A percentile compares a stretch with the other conserved stretches of the same genome.
These are phyloP conservation scores for Exophiala oligosperma DNA, from an alignment of 2,329 filamentous ascomycete genomes.

Conservation along the genomic window DNA sequence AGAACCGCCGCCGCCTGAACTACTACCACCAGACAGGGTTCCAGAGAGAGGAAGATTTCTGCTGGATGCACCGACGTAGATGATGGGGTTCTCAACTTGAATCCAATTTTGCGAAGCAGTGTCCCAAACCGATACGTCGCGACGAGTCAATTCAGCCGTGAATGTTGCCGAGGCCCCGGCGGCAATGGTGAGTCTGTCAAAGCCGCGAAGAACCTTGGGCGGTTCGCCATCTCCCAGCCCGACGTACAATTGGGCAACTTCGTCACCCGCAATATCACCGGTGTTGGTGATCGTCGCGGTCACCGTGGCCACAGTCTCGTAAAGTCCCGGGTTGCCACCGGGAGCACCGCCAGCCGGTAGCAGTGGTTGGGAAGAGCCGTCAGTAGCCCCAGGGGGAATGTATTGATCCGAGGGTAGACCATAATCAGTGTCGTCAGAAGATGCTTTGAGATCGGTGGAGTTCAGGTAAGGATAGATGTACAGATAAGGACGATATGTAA, in stretches of 20 bases:
- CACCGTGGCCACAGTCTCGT: conserved; percentile 51
- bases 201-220: conserved; percentile 68
- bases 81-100: conserved; percentile 53
- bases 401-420: conserved; percentile 51
- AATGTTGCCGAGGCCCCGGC: conserved; percentile 70
- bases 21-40: conserved; percentile 32
- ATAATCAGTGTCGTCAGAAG: conserved; percentile 56
- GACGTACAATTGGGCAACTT: conserved; percentile 66
- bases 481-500: conserved; percentile 44
- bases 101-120: conserved; percentile 79
- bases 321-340: conserved; percentile 60
- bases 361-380: conserved; percentile 56
- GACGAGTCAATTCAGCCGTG: conserved; percentile 67
- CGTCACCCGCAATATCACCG: conserved; percentile 49
- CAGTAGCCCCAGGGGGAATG: conserved; percentile 51
- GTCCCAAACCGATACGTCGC: conserved; percentile 90
- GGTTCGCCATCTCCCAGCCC: conserved; percentile 77
- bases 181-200: conserved; percentile 72
- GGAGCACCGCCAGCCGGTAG: conserved; percentile 59
- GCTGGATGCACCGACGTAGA: conserved; percentile 61
- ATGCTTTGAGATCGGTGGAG: conserved; percentile 54
- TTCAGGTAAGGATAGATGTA: conserved; percentile 69
- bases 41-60: conserved; percentile 55
- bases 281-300: conserved; percentile 54
- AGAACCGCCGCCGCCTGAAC: conserved; percentile 4